These are phyloP conservation scores for Phytophthora ohioensis DNA, from an alignment of 352 stramenopile genomes.

Conservation along the genomic window DNA sequence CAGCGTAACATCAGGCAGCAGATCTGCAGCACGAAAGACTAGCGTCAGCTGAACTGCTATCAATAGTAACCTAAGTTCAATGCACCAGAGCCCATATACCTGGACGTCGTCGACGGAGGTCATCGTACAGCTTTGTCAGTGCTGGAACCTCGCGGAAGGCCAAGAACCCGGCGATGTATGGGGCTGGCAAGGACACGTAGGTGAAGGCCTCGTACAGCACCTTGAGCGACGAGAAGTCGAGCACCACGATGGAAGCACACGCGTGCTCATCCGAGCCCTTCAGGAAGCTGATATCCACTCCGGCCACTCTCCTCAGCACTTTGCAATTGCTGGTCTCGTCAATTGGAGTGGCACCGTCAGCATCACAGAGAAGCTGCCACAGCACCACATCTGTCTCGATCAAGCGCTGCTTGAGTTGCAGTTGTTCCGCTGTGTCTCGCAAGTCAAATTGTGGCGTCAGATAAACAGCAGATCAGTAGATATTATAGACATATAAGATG, in stretches of 20 bases:
- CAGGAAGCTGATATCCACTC: slow-evolving; percentile 88
- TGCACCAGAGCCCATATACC: slow-evolving; percentile 29
- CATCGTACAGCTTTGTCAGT: slow-evolving; percentile 73
- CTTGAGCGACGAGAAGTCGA: slow-evolving; percentile 66
- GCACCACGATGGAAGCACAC: slow-evolving; percentile 84
- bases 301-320: slow-evolving; percentile 58
- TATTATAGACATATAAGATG: background rate
- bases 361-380: slow-evolving; percentile 44
- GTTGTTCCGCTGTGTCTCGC: slow-evolving; percentile 53
- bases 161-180: slow-evolving; percentile 86
- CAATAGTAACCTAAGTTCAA: background rate
- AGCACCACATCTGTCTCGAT: slow-evolving; percentile 51
- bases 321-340: slow-evolving; percentile 7
- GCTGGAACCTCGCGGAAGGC: slow-evolving; percentile 83
- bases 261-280: slow-evolving; percentile 83
- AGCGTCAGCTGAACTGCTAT: background rate
- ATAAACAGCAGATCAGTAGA: slow-evolving; percentile 3
- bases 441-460: slow-evolving; percentile 2
- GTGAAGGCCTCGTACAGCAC: slow-evolving; percentile 86
- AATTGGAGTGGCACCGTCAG: background rate
- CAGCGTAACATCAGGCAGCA: slow-evolving; percentile 88
- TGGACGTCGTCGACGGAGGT: slow-evolving; percentile 61
- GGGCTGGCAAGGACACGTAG: slow-evolving; percentile 83
- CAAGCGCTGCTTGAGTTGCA: slow-evolving; percentile 64
- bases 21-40: slow-evolving; percentile 40